Conservation (phyloP, 768 basidiomycete species). For the Termitomyces sp. region DNA sequence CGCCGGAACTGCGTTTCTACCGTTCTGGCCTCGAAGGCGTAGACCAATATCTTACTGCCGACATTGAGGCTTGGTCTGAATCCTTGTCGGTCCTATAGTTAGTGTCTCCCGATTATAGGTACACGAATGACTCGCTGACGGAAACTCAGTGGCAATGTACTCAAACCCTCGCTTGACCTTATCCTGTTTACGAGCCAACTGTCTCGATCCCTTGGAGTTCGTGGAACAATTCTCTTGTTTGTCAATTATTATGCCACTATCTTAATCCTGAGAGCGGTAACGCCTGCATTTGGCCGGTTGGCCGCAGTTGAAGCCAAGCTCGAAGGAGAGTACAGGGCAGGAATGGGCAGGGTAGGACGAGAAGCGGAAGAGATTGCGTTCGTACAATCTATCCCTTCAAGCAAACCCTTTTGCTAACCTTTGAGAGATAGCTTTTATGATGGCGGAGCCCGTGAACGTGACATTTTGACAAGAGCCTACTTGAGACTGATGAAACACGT, state of each 20-base stretch:
- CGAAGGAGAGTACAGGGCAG: conserved; percentile 88
- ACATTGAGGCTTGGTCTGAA: conserved; percentile 86
- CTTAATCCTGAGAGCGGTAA: conserved; percentile 74
- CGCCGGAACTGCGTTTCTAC: conserved; percentile 70
- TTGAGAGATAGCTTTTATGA: conserved; percentile 71
- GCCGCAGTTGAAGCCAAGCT: conserved; percentile 84
- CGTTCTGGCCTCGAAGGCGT: conserved; percentile 62
- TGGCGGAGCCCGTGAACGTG: conserved; percentile 77
- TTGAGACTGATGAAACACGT: conserved; percentile 79
- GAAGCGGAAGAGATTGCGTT: conserved; percentile 93
- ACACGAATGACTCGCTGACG: background rate
- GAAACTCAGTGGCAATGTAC: conserved; percentile 71
- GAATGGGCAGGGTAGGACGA: conserved; percentile 79
- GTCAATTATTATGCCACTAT: conserved; percentile 86
- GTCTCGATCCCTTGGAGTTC: conserved; percentile 76
- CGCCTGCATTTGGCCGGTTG: conserved; percentile 88
- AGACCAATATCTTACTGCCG: conserved; percentile 92
- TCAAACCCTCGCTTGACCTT: conserved; percentile 89
- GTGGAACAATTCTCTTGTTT: conserved; percentile 79
- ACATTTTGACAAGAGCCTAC: conserved; percentile 78
- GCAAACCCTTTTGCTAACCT: background rate
- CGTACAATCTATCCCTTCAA: conserved; percentile 22
- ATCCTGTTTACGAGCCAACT: conserved; percentile 91
- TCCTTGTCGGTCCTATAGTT: conserved; percentile 84
- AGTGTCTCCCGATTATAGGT: conserved; percentile 24